Evolutionary conservation across 306 rosid genomes (phyloP).

Genomic region (Dalbergia cochinchinensis): DNA sequence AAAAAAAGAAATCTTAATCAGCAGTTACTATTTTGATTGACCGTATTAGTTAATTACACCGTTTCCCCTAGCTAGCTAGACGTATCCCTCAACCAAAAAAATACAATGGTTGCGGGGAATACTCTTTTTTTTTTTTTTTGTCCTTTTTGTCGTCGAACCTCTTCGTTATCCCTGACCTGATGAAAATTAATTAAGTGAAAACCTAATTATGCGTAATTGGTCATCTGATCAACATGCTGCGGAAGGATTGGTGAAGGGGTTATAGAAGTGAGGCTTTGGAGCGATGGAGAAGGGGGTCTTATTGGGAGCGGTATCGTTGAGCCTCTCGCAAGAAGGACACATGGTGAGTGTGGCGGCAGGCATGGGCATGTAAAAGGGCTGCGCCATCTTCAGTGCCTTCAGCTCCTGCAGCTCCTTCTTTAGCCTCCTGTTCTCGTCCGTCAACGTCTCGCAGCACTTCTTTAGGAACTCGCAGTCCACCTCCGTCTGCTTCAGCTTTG

Average conservation of each 20-base stretch:
- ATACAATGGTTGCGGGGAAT: slow-evolving; percentile 59
- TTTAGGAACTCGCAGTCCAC: slow-evolving; percentile 90
- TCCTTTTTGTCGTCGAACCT: neutral
- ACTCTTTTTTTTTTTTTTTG: neutral
- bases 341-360: slow-evolving; percentile 87
- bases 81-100: slow-evolving; percentile 68
- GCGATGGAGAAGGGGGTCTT: slow-evolving; percentile 72
- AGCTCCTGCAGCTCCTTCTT: slow-evolving; percentile 88
- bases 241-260: slow-evolving; percentile 79
- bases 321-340: slow-evolving; percentile 93
- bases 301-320: slow-evolving; percentile 47
- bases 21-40: slow-evolving; percentile 53
- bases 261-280: slow-evolving; percentile 74
- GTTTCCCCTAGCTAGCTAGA: slow-evolving; percentile 28
- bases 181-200: neutral
- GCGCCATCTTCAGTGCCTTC: slow-evolving; percentile 71
- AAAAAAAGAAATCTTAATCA: slow-evolving; percentile 48
- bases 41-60: slow-evolving; percentile 67
- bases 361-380: slow-evolving; percentile 88
- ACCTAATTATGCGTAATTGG: neutral
- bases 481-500: slow-evolving; percentile 97
- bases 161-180: neutral
- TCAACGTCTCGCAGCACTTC: slow-evolving; percentile 90
- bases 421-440: slow-evolving; percentile 86
- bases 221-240: slow-evolving; percentile 73